These are phyloP conservation scores for Colletotrichum liaoningense DNA, from an alignment of 2,329 filamentous ascomycete species.

Conservation along the genomic window DNA sequence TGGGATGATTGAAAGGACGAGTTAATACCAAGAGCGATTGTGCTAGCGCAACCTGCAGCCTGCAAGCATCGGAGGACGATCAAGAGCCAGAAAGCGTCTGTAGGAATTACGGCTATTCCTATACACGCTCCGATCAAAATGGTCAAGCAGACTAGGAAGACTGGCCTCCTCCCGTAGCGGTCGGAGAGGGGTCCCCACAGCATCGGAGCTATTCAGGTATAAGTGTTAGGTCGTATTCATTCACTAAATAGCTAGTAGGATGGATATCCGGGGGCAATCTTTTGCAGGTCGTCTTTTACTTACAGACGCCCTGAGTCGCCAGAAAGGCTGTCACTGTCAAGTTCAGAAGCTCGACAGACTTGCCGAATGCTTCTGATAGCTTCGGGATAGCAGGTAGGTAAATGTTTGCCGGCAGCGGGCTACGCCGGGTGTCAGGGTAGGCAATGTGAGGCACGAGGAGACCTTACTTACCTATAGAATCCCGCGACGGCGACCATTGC, in stretches of 20 bases:
- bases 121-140: conserved; percentile 46
- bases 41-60: conserved; percentile 47
- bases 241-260: fast-evolving
- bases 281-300: too few relatives aligned
- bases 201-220: conserved; percentile 41
- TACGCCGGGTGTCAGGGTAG: conserved; percentile 13
- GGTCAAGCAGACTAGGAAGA: conserved; percentile 44
- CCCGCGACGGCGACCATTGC: conserved; percentile 42
- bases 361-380: conserved; percentile 42
- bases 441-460: too few relatives aligned
- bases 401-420: conserved; percentile 48
- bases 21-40: conserved; percentile 42
- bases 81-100: conserved; percentile 45
- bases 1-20: too few relatives aligned
- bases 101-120: conserved; percentile 46
- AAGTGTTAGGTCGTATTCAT: not conserved
- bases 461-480: conserved; percentile 35
- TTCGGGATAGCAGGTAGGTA: conserved; percentile 47
- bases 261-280: too few relatives aligned
- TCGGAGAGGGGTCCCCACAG: conserved; percentile 50
- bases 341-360: conserved; percentile 45
- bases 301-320: conserved; percentile 43
- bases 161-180: conserved; percentile 44
- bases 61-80: conserved; percentile 46
- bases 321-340: conserved; percentile 47